Evolutionary conservation across 176 grass and related monocot genomes (phyloP).

Genomic region (Oryza glaberrima): DNA sequence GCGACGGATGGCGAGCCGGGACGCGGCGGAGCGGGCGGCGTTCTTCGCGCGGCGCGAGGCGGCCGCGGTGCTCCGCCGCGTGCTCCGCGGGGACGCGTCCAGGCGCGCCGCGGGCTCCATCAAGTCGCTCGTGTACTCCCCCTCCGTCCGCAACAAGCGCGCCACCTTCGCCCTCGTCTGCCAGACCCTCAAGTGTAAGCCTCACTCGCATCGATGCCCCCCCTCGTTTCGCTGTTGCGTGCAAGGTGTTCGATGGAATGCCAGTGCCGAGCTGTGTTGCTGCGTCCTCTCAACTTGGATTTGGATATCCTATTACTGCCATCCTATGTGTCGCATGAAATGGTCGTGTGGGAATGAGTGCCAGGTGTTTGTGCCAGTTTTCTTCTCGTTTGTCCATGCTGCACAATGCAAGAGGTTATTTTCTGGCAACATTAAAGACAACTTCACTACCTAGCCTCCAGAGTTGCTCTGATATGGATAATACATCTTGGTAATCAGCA

Average conservation of each 20-base stretch:
- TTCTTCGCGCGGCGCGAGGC: constrained; percentile 97
- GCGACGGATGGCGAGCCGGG: constrained; percentile 59
- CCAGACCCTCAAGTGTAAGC: constrained; percentile 89
- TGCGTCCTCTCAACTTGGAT: neutral
- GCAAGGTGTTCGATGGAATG: constrained; percentile 56
- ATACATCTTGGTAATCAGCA: neutral
- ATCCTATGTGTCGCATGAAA: neutral
- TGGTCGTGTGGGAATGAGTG: neutral
- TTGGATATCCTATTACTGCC: neutral
- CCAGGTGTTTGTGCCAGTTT: neutral
- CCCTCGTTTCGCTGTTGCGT: neutral
- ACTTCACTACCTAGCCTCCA: neutral
- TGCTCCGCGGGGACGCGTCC: constrained; percentile 72
- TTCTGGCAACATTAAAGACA: neutral
- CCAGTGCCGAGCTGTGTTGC: neutral
- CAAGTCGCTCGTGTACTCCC: constrained; percentile 86
- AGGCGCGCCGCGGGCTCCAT: constrained; percentile 67
- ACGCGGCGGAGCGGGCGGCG: constrained; percentile 70
- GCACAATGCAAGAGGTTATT: neutral
- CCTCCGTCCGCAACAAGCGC: constrained; percentile 84
- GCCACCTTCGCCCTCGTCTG: constrained; percentile 92
- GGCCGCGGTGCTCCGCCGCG: constrained; percentile 81
- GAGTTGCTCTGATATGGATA: neutral
- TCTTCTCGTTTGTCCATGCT: neutral
- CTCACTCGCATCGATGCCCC: neutral